Conservation (phyloP, 2,329 filamentous ascomycete species). For the Hymenoscyphus scutula region DNA sequence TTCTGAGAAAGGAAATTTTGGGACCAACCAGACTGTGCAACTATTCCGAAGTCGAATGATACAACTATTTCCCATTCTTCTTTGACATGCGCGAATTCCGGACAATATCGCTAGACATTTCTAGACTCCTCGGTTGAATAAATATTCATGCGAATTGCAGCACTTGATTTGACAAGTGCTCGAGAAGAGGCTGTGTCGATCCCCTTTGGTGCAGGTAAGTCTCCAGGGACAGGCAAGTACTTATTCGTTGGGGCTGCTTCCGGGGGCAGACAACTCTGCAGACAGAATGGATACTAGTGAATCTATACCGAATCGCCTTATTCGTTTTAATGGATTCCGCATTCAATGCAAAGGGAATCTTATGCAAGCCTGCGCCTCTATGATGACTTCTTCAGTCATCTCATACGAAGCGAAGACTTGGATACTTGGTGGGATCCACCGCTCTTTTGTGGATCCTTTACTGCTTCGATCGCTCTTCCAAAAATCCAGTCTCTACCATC, state of each 20-base stretch:
- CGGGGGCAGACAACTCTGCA: background rate
- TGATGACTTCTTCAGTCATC: background rate
- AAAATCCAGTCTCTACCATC: background rate
- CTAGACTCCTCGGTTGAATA: background rate
- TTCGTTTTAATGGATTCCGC: background rate
- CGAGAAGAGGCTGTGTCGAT: background rate
- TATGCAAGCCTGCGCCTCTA: slow-evolving; percentile 5
- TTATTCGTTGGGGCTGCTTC: background rate
- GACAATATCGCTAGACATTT: background rate
- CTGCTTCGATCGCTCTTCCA: background rate
- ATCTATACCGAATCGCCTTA: background rate
- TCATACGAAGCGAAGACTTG: slow-evolving; percentile 1
- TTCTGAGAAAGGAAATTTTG: background rate
- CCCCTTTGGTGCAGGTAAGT: background rate
- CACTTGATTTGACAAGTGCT: background rate
- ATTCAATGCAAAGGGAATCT: background rate
- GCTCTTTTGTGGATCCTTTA: slow-evolving; percentile 6
- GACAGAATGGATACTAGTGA: background rate
- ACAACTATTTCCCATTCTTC: background rate
- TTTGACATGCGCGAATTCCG: background rate
- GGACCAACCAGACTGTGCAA: background rate
- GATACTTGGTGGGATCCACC: background rate
- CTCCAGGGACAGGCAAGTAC: background rate
- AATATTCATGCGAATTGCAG: background rate
- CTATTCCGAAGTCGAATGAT: background rate